phyloP scores from a whole-genome alignment of 148 eudicot species.

The Fagopyrum homotropicum region DNA sequence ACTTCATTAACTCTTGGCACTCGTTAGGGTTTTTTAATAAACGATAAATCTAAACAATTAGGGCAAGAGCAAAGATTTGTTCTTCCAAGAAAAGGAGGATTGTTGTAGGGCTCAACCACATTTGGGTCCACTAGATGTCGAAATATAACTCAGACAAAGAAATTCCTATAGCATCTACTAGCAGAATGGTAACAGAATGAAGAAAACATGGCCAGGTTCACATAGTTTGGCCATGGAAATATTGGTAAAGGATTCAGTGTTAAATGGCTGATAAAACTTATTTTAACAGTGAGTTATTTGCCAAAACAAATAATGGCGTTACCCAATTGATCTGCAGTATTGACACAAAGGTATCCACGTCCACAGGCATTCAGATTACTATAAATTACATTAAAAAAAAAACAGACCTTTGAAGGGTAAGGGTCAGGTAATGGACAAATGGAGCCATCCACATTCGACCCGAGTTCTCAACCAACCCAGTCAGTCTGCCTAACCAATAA shows the following conservation, averaged over 20 bases:
- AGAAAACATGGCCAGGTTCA: neutral
- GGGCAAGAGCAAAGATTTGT: neutral
- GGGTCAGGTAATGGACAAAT: neutral
- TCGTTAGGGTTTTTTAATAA: neutral
- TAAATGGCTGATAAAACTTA: neutral
- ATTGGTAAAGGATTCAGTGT: neutral
- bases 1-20: neutral
- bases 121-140: neutral
- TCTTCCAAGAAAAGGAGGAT: neutral
- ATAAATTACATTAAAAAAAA: neutral
- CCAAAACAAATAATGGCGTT: neutral
- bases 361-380: neutral
- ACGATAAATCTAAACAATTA: neutral
- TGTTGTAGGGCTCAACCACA: neutral
- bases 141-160: neutral
- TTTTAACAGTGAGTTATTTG: neutral
- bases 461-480: too few relatives aligned
- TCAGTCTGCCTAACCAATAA: too few relatives aligned
- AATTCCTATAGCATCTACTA: neutral
- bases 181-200: neutral
- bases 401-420: neutral
- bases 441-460: too few relatives aligned
- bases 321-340: neutral
- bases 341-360: neutral
- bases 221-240: neutral